Conservation (phyloP, 352 stramenopile genomes). For the Phytopythium mirpurense region DNA sequence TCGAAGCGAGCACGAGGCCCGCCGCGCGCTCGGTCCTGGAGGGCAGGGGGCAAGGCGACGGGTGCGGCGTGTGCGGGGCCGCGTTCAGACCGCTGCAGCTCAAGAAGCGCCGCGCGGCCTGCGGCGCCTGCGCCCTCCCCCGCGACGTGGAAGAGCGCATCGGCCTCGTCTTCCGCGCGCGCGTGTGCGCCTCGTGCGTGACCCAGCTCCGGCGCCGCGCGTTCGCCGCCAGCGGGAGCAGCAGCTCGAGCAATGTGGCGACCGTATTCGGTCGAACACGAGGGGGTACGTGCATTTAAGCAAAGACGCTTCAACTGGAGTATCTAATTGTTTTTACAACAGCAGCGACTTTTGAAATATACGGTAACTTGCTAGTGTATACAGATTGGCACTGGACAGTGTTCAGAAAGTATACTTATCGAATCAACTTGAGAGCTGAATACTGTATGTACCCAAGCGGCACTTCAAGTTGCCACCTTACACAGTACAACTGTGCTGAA, state of each 20-base stretch:
- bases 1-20: not conserved
- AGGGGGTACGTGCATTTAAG: not conserved
- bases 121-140: constrained; percentile 3
- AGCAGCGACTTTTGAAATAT: too few species aligned
- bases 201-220: constrained; percentile 1
- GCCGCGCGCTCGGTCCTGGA: not conserved
- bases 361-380: too few species aligned
- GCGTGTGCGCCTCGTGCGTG: constrained; percentile 9
- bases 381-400: too few species aligned
- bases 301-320: too few species aligned
- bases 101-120: constrained; percentile 9
- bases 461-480: too few species aligned
- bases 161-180: constrained; percentile 7
- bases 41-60: not conserved
- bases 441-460: too few species aligned
- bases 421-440: too few species aligned
- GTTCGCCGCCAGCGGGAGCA: constrained; percentile 2
- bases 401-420: too few species aligned
- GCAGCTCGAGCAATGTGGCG: not conserved
- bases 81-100: constrained; percentile 10
- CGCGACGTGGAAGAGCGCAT: constrained; percentile 10
- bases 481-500: too few species aligned
- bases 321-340: too few species aligned
- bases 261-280: too few species aligned
- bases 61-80: constrained; percentile 5